Evolutionary conservation across 768 basidiomycete genomes (phyloP).

Genomic region (Termitomyces sp.): DNA sequence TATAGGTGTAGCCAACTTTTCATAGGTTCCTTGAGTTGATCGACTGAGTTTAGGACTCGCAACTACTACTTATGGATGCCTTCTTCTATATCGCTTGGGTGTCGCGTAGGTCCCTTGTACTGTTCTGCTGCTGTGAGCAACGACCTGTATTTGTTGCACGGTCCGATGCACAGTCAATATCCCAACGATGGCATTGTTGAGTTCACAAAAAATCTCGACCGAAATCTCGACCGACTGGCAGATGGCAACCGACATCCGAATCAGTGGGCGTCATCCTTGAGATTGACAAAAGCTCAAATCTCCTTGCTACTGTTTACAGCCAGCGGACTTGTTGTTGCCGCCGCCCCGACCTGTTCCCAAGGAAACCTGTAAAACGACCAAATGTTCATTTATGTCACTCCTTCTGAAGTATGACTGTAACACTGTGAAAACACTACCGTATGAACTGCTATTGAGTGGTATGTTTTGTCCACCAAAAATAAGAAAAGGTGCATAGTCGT

Average conservation of each 20-base stretch:
- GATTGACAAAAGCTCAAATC: background rate
- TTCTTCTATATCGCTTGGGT: background rate
- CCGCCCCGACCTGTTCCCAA: background rate
- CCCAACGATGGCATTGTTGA: background rate
- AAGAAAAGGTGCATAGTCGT: background rate
- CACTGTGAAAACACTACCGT: background rate
- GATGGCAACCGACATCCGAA: slow-evolving; percentile 9
- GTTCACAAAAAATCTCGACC: background rate
- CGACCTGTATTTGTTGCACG: background rate
- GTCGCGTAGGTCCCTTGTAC: background rate
- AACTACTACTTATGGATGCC: background rate
- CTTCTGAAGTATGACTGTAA: background rate
- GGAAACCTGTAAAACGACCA: background rate
- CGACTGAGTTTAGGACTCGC: background rate
- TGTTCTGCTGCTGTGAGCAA: background rate
- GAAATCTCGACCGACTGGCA: slow-evolving; percentile 6
- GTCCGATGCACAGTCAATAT: background rate
- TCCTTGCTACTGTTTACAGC: background rate
- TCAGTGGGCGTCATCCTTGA: background rate
- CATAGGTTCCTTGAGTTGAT: background rate
- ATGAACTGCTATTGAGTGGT: background rate
- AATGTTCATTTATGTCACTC: background rate
- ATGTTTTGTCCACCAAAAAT: background rate
- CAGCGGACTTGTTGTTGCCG: background rate
- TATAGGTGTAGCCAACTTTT: background rate